Evolutionary conservation across 305 asterid genomes (phyloP).

Genomic region (Plantago coronopus): DNA sequence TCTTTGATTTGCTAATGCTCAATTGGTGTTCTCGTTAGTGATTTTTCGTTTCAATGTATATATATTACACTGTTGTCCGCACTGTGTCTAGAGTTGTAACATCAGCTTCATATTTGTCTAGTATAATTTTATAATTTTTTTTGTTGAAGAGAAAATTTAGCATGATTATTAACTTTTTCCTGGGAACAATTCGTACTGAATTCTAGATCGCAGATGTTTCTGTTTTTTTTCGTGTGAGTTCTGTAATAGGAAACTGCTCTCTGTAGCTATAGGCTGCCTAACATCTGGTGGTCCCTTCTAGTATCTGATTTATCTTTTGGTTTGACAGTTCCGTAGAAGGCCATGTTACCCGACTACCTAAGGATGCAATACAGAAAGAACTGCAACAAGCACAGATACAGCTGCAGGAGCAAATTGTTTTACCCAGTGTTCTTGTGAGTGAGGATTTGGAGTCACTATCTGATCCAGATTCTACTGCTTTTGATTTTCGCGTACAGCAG

Average conservation of each 20-base stretch:
- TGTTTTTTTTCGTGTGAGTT: conserved; percentile 2
- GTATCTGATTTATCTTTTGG: conserved; percentile 30
- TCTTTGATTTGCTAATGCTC: not conserved
- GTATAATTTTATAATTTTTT: conserved; percentile 8
- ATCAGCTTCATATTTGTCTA: conserved; percentile 13
- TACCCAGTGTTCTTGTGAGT: conserved; percentile 52
- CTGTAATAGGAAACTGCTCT: not conserved
- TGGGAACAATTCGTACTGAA: conserved; percentile 11
- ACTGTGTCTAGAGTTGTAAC: conserved; percentile 12
- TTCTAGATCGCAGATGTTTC: not conserved
- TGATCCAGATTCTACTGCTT: conserved; percentile 44
- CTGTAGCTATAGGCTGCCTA: conserved; percentile 18
- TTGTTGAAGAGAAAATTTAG: conserved; percentile 1
- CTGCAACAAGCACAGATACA: conserved; percentile 71
- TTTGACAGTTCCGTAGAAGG: conserved; percentile 46
- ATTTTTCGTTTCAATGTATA: not conserved
- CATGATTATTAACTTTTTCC: not conserved
- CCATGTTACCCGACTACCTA: conserved; percentile 69
- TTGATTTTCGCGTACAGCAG: conserved; percentile 60
- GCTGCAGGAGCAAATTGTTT: conserved; percentile 59
- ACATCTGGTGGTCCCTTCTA: not conserved
- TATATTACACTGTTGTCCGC: not conserved
- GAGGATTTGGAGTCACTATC: conserved; percentile 47
- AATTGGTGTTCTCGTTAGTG: not conserved
- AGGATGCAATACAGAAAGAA: conserved; percentile 68